phyloP scores from a whole-genome alignment of 306 rosid genomes.

The Adenanthera pavonina region DNA sequence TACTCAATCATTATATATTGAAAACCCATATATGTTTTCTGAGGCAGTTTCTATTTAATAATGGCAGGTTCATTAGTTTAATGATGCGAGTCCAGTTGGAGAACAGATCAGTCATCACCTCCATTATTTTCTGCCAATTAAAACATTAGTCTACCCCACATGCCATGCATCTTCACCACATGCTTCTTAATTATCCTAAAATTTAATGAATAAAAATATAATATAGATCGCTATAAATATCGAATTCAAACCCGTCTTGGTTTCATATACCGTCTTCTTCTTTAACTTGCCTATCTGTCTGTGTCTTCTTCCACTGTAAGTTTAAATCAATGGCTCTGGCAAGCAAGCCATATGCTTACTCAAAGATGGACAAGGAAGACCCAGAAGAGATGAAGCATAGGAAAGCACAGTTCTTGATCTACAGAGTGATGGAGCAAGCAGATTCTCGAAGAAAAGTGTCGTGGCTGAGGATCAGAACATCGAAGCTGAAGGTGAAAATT shows the following conservation, averaged over 20 bases:
- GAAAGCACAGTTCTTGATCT: constrained; percentile 82
- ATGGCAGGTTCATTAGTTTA: background rate
- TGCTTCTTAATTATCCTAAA: background rate
- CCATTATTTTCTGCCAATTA: constrained; percentile 48
- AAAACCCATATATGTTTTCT: background rate
- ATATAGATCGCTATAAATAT: constrained; percentile 15
- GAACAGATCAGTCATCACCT: constrained; percentile 41
- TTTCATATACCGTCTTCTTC: background rate
- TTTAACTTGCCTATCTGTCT: too few relatives aligned
- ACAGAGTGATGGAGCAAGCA: constrained; percentile 67
- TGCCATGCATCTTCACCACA: constrained; percentile 59
- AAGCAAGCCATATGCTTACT: constrained; percentile 46
- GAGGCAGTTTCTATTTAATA: constrained; percentile 7
- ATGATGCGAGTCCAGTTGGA: constrained; percentile 64
- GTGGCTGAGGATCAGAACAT: constrained; percentile 62
- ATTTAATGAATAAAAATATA: too few relatives aligned
- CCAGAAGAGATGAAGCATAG: constrained; percentile 67
- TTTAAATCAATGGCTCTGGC: constrained; percentile 43
- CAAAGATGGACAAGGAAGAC: constrained; percentile 82
- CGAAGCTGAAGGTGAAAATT: constrained; percentile 72
- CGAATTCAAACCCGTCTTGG: constrained; percentile 15
- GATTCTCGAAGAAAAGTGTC: constrained; percentile 51
- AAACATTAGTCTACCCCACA: constrained; percentile 53
- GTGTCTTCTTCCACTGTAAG: too few relatives aligned
- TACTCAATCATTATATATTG: background rate